A percentile compares a stretch with the other conserved stretches of the same genome.
These are phyloP conservation scores for Cordyceps cicadae DNA, from an alignment of 2,329 filamentous ascomycete genomes.

Conservation along the genomic window DNA sequence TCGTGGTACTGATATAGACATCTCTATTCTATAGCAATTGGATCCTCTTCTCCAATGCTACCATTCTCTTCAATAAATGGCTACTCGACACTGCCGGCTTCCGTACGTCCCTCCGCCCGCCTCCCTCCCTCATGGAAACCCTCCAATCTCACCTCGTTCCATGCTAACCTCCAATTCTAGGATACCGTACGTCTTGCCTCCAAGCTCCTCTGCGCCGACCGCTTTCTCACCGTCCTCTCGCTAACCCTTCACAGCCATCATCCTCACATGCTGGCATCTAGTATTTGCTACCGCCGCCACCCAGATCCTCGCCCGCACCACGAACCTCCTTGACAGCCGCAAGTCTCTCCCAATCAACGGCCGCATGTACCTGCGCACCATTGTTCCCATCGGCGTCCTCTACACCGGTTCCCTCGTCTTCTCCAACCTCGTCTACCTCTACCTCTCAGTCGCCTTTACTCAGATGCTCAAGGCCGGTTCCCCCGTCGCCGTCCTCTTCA, in stretches of 20 bases:
- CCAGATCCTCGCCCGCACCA: constrained; percentile 57
- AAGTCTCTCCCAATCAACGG: constrained; percentile 54
- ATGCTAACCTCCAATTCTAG: constrained; percentile 15
- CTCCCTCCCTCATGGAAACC: neutral
- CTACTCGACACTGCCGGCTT: constrained; percentile 69
- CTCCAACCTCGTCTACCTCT: constrained; percentile 60
- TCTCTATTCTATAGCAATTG: constrained; percentile 46
- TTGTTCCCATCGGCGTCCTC: constrained; percentile 58
- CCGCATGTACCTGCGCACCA: constrained; percentile 52
- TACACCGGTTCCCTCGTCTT: constrained; percentile 59
- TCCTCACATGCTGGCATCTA: constrained; percentile 62
- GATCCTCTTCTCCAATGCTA: constrained; percentile 77
- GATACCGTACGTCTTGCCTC: constrained; percentile 24
- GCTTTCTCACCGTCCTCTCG: neutral
- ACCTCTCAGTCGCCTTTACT: constrained; percentile 60
- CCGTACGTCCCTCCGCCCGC: constrained; percentile 43
- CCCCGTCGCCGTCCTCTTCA: constrained; percentile 58
- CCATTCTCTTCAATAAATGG: constrained; percentile 92
- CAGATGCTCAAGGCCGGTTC: constrained; percentile 65
- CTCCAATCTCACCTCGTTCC: constrained; percentile 17
- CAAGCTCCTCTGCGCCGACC: neutral
- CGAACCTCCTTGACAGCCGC: constrained; percentile 53
- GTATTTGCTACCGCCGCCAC: constrained; percentile 58
- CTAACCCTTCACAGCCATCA: constrained; percentile 32
- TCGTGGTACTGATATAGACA: neutral